Conservation (phyloP, 495 filamentous ascomycete species). For the Penicillium subrubescens region DNA sequence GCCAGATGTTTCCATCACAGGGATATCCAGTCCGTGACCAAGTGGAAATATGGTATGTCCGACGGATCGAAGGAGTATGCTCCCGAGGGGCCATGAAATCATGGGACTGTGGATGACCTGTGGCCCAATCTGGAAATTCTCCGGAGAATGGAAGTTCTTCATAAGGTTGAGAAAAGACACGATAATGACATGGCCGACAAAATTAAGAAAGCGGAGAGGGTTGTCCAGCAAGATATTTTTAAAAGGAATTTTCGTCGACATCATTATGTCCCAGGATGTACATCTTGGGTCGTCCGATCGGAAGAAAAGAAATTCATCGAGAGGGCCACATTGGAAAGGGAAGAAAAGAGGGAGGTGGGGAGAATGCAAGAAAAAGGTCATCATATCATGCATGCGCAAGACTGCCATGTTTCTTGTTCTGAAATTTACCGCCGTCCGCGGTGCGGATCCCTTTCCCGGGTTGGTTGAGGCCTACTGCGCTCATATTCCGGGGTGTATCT, state of each 20-base stretch:
- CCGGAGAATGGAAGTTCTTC: constrained; percentile 14
- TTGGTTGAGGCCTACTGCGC: constrained; percentile 47
- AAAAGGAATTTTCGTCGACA: constrained; percentile 15
- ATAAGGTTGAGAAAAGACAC: constrained; percentile 13
- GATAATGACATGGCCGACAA: constrained; percentile 12
- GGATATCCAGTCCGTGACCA: constrained; percentile 15
- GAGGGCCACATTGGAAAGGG: constrained; percentile 13
- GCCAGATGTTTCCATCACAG: constrained; percentile 12
- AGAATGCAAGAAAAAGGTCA: constrained; percentile 16
- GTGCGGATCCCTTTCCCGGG: constrained; percentile 45
- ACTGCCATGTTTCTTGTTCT: constrained; percentile 1
- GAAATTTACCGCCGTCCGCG: constrained; percentile 39
- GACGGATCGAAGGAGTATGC: constrained; percentile 13
- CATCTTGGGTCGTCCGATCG: constrained; percentile 20
- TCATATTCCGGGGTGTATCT: constrained; percentile 53
- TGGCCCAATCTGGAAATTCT: constrained; percentile 10
- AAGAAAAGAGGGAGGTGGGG: background rate
- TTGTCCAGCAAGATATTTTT: constrained; percentile 20
- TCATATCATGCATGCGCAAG: constrained; percentile 17
- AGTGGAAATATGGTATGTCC: constrained; percentile 16
- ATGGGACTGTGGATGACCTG: constrained; percentile 15
- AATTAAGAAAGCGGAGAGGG: background rate
- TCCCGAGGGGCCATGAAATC: constrained; percentile 13
- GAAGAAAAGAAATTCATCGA: constrained; percentile 23
- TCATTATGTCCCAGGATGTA: constrained; percentile 28